These are phyloP conservation scores for Trypanosomatidae sp. DNA, from an alignment of 208 protist genomes.

Conservation along the genomic window DNA sequence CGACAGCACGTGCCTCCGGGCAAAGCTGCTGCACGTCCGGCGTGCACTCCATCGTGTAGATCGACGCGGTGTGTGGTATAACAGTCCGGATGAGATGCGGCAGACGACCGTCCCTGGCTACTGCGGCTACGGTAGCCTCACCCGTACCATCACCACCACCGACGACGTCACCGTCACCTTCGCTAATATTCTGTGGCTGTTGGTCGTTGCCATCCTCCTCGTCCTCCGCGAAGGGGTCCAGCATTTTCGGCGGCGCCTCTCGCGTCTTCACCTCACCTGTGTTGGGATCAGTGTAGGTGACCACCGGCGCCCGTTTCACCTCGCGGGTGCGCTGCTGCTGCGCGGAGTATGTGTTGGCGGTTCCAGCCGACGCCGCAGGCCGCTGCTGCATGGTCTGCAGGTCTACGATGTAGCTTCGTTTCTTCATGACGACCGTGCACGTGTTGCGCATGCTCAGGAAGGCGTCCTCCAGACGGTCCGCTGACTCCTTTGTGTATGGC, in stretches of 20 bases:
- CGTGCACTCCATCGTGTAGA: constrained; percentile 44
- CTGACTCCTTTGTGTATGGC: constrained; percentile 49
- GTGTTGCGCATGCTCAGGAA: constrained; percentile 28
- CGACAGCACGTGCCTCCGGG: constrained; percentile 15
- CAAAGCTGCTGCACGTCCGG: constrained; percentile 16
- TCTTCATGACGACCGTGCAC: constrained; percentile 58
- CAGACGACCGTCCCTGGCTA: constrained; percentile 12
- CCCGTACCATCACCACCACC: not conserved
- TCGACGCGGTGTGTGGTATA: constrained; percentile 32
- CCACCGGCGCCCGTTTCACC: constrained; percentile 48
- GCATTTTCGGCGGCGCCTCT: constrained; percentile 16
- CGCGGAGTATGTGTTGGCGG: not conserved
- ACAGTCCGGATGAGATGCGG: constrained; percentile 25
- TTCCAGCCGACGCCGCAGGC: not conserved
- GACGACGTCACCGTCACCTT: constrained; percentile 11
- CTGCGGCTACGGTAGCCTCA: not conserved
- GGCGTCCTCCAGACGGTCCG: constrained; percentile 59
- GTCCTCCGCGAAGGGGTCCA: constrained; percentile 49
- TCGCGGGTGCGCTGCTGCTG: constrained; percentile 26
- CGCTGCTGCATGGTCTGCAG: constrained; percentile 58
- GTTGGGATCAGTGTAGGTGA: constrained; percentile 28
- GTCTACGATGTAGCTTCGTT: constrained; percentile 63
- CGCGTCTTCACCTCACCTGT: constrained; percentile 26
- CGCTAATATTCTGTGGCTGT: constrained; percentile 3
- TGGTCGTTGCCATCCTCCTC: constrained; percentile 6